Evolutionary conservation across 2,329 filamentous ascomycete species (phyloP).

Genomic region (Seiridium unicorne): DNA sequence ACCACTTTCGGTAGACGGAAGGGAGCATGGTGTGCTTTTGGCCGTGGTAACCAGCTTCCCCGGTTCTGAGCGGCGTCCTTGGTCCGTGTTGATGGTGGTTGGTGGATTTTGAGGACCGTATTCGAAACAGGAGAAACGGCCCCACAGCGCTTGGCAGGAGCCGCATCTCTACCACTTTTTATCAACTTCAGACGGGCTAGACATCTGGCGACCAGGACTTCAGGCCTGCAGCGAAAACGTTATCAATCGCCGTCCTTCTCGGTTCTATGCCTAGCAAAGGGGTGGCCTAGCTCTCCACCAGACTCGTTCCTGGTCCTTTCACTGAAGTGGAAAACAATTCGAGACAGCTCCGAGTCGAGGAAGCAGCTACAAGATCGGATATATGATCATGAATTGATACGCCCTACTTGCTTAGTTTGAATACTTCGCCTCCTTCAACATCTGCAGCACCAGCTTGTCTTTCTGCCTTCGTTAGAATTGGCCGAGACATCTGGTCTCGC

Average conservation of each 20-base stretch:
- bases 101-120: constrained; percentile 12
- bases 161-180: neutral
- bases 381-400: too few relatives aligned
- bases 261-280: neutral
- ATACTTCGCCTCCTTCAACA: too few relatives aligned
- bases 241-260: too few relatives aligned
- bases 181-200: constrained; percentile 3
- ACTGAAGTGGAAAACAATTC: too few relatives aligned
- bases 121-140: neutral
- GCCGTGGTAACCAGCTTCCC: neutral
- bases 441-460: too few relatives aligned
- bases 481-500: too few relatives aligned
- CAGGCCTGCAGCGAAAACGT: neutral
- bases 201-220: neutral
- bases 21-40: constrained; percentile 7
- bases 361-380: too few relatives aligned
- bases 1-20: neutral
- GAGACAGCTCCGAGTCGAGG: too few relatives aligned
- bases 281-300: too few relatives aligned
- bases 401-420: too few relatives aligned
- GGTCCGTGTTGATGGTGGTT: constrained; percentile 11
- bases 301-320: too few relatives aligned
- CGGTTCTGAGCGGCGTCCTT: constrained; percentile 4
- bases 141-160: constrained; percentile 2
- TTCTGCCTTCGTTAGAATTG: too few relatives aligned